Evolutionary conservation across 805 yeast species (phyloP).

Genomic region (Sugiyamaella valdiviana): DNA sequence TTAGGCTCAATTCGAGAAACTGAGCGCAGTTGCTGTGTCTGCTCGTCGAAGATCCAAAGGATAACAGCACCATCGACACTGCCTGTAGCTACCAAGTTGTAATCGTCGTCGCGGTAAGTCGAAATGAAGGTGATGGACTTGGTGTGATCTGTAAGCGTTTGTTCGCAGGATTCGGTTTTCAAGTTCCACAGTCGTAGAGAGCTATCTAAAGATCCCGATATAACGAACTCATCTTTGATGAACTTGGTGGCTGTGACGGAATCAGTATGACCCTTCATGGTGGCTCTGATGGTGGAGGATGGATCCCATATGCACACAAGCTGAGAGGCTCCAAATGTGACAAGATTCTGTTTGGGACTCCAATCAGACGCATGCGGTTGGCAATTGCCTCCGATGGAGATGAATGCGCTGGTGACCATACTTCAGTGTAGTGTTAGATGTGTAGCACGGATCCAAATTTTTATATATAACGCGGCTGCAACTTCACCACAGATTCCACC

Average conservation of each 20-base stretch:
- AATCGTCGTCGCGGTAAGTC: slow-evolving; percentile 28
- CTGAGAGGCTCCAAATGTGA: slow-evolving; percentile 24
- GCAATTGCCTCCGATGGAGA: slow-evolving; percentile 22
- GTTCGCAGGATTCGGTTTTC: slow-evolving; percentile 16
- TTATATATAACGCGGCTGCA: not conserved
- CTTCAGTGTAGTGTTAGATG: not conserved
- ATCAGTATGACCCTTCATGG: slow-evolving; percentile 34
- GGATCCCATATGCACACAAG: slow-evolving; percentile 24
- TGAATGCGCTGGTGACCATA: slow-evolving; percentile 2
- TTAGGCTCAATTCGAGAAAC: slow-evolving; percentile 5
- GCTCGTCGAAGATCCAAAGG: slow-evolving; percentile 40
- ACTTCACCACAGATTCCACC: too few species aligned
- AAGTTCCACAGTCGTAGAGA: slow-evolving; percentile 53
- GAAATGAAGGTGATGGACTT: slow-evolving; percentile 53
- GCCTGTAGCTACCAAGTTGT: slow-evolving; percentile 49
- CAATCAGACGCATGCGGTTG: slow-evolving; percentile 24
- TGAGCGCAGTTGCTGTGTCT: slow-evolving; percentile 9
- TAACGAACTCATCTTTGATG: slow-evolving; percentile 42
- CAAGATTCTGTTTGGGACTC: slow-evolving; percentile 3
- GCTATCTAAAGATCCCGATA: slow-evolving; percentile 67
- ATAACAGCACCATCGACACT: slow-evolving; percentile 54
- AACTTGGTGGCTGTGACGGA: slow-evolving; percentile 60
- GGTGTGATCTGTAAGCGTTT: slow-evolving; percentile 37
- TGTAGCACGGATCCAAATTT: not conserved
- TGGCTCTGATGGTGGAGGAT: slow-evolving; percentile 3